These are phyloP conservation scores for Aspergillus hancockii DNA, from an alignment of 495 filamentous ascomycete genomes.

Conservation along the genomic window DNA sequence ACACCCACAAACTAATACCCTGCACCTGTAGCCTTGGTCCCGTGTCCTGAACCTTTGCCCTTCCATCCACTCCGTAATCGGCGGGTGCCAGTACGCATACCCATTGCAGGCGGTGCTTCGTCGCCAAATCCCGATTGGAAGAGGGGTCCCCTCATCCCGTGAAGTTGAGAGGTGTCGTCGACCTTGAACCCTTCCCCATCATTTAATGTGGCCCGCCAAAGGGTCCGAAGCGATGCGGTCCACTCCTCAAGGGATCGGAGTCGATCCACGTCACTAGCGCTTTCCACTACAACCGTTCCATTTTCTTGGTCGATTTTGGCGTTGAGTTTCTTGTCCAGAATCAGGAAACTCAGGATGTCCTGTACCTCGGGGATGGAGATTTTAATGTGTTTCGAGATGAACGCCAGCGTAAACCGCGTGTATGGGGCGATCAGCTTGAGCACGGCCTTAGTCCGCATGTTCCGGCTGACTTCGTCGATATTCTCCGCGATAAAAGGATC, in stretches of 20 bases:
- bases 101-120: constrained; percentile 25
- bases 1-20: background rate
- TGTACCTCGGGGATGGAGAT: constrained; percentile 84
- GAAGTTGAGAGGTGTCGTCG: constrained; percentile 35
- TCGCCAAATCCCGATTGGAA: constrained; percentile 39
- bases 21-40: constrained; percentile 12
- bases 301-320: constrained; percentile 87
- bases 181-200: constrained; percentile 71
- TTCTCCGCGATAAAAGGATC: constrained; percentile 98
- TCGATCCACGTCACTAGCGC: constrained; percentile 70
- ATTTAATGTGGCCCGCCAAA: constrained; percentile 67
- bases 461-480: constrained; percentile 97
- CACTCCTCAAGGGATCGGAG: constrained; percentile 72
- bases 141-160: constrained; percentile 24
- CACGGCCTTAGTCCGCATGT: constrained; percentile 95
- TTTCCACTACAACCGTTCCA: constrained; percentile 80
- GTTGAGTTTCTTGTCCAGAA: constrained; percentile 81
- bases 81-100: constrained; percentile 22
- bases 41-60: constrained; percentile 24
- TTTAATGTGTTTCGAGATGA: constrained; percentile 82
- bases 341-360: constrained; percentile 90
- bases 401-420: constrained; percentile 82
- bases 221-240: constrained; percentile 62
- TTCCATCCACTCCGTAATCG: constrained; percentile 29
- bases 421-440: constrained; percentile 93